Base-by-base conservation (phyloP, 306 rosid species). In the Urtica urens region DNA sequence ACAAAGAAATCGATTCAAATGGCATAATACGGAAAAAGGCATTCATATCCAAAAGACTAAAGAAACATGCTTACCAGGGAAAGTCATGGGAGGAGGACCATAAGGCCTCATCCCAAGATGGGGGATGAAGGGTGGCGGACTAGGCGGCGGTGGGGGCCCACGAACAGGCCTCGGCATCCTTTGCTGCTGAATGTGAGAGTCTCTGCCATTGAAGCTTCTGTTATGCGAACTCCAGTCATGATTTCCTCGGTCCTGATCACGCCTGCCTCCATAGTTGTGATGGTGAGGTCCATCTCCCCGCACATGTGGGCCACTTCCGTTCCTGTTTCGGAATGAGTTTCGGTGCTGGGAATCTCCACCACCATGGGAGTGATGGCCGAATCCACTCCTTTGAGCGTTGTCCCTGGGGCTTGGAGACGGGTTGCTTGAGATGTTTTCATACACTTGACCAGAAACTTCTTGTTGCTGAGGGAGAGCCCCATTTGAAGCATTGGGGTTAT, bases 241-340 rank as follows among this genome's bases (percentile, higher is more conserved):
- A 66, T 71, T 73, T 30, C 84, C 84, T 0, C 84, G 87, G 42
- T 76, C 95, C 6, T 81, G 94, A 57, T 85, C 83, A 2, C 90
- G 93, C 71, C 93, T 78, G 51, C 52, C 60, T 25, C 79, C 72
- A 22, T 73, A 60, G 51, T 51, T 66, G 33, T 88, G 77, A 68
- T 78, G 78, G 60, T 75, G 77, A 55, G 78, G 30, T 56, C 83
- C 77, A 72, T 78, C 93, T 50, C 93, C 90, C 15, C 82, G 82
- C 13, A 70, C 77, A 63, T 78, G 80, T n/a, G 78, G 46, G 44
- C 86, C 80, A 8, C 68, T 65, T n/a, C n/a, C n/a, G 51, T 67
- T 81, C 10, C 93, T 82, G 53, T 5, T 37, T 65, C 78, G 72
- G 67, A 58, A 72, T 7, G 93, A 75, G 51, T 60, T 59, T 1